Evolutionary conservation across 2,329 filamentous ascomycete genomes (phyloP).

Genomic region (Fusarium sublunatum): DNA sequence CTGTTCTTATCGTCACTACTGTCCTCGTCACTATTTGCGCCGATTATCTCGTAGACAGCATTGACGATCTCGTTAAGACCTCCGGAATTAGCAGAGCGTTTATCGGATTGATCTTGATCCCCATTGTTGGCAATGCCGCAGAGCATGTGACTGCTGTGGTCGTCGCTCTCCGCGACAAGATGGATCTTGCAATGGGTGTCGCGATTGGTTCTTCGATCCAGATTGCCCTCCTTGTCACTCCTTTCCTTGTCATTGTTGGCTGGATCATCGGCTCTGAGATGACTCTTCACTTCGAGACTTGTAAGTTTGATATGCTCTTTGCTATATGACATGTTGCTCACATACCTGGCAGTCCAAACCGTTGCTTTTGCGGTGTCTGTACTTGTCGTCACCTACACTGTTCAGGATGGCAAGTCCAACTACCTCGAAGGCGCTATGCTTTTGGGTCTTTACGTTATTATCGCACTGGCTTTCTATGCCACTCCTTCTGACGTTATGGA

Average conservation of each 20-base stretch:
- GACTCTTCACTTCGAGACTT: conserved; percentile 81
- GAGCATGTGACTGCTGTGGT: conserved; percentile 86
- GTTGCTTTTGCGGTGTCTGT: conserved; percentile 81
- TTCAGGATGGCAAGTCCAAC: conserved; percentile 85
- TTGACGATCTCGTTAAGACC: conserved; percentile 75
- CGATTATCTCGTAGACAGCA: conserved; percentile 81
- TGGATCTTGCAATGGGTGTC: conserved; percentile 79
- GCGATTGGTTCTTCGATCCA: conserved; percentile 86
- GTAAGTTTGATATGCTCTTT: conserved; percentile 44
- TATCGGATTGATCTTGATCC: conserved; percentile 81
- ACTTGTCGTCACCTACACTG: conserved; percentile 78
- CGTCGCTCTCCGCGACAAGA: conserved; percentile 81
- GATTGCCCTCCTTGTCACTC: conserved; percentile 84
- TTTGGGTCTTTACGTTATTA: conserved; percentile 66
- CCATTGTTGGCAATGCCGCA: conserved; percentile 83
- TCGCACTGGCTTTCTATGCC: conserved; percentile 70
- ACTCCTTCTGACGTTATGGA: conserved; percentile 62
- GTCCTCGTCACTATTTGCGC: conserved; percentile 78
- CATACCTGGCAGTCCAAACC: conserved; percentile 68
- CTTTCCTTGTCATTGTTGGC: conserved; percentile 81
- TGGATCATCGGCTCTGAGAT: conserved; percentile 80
- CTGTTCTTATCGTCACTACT: conserved; percentile 77
- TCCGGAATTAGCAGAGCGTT: conserved; percentile 82
- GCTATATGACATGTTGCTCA: conserved; percentile 23
- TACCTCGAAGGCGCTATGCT: conserved; percentile 84